These are phyloP conservation scores for Vaccinium myrtillus DNA, from an alignment of 148 eudicot genomes.

Conservation along the genomic window DNA sequence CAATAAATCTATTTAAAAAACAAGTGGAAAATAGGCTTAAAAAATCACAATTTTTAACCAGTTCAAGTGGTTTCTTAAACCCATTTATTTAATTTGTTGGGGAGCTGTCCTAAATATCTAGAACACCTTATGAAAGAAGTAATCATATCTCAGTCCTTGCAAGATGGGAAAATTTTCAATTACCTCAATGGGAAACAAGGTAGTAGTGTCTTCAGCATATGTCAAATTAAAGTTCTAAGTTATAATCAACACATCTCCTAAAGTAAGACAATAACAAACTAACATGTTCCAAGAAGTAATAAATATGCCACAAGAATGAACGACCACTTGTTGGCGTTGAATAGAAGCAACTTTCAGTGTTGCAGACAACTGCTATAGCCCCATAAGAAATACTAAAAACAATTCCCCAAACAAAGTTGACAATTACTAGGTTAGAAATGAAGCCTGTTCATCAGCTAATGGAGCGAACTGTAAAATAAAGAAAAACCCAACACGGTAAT, in stretches of 20 bases:
- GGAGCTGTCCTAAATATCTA: not conserved
- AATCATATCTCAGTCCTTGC: not conserved
- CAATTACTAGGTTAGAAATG: not conserved
- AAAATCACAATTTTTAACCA: not conserved
- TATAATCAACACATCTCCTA: not conserved
- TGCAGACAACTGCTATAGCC: not conserved
- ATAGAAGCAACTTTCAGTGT: not conserved
- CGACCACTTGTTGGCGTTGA: not conserved
- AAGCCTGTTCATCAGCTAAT: not conserved
- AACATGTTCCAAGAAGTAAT: not conserved
- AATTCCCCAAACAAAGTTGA: not conserved
- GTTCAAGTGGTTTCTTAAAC: not conserved
- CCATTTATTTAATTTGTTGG: not conserved
- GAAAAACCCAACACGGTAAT: not conserved
- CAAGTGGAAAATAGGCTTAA: not conserved
- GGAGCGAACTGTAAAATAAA: not conserved
- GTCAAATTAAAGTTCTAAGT: not conserved
- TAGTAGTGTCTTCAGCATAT: not conserved
- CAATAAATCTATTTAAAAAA: not conserved
- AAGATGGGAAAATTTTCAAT: not conserved
- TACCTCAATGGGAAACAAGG: not conserved
- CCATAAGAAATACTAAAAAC: not conserved
- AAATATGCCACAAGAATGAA: not conserved
- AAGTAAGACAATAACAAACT: not conserved
- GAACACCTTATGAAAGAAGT: not conserved